Evolutionary conservation across 2,329 filamentous ascomycete genomes (phyloP).

Genomic region (Colletotrichum sp.): DNA sequence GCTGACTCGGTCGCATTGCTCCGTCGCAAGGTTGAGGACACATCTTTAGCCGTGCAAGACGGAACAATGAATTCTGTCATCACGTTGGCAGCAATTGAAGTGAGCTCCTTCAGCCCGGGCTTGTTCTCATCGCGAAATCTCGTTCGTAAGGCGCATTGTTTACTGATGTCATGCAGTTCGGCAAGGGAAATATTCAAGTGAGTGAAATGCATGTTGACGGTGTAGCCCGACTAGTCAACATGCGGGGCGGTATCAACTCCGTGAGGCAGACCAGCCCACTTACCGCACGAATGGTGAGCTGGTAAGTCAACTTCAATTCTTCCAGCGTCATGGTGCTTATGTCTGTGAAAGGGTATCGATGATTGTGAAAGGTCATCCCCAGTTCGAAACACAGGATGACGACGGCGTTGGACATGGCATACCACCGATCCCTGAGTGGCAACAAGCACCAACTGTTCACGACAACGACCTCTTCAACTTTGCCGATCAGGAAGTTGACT

Average conservation of each 20-base stretch:
- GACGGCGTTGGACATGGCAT: constrained; percentile 53
- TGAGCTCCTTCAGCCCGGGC: constrained; percentile 29
- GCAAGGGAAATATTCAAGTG: constrained; percentile 53
- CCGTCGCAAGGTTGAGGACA: constrained; percentile 52
- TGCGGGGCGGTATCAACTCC: constrained; percentile 55
- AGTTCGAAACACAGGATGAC: constrained; percentile 58
- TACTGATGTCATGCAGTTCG: constrained; percentile 39
- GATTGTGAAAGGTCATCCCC: constrained; percentile 56
- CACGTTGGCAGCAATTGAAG: constrained; percentile 62
- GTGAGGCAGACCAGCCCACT: constrained; percentile 55
- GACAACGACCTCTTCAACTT: constrained; percentile 20
- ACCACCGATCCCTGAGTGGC: constrained; percentile 53
- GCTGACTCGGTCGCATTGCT: constrained; percentile 59
- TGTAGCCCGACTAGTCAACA: constrained; percentile 50
- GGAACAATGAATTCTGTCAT: constrained; percentile 62
- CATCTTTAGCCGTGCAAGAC: constrained; percentile 52
- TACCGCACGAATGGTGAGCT: constrained; percentile 59
- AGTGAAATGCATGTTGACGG: constrained; percentile 55
- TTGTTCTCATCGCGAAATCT: background rate
- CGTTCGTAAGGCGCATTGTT: background rate
- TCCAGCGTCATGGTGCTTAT: rapidly evolving
- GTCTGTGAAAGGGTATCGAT: constrained; percentile 55
- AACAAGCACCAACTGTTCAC: constrained; percentile 28
- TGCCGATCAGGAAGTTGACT: constrained; percentile 34
- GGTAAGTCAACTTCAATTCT: constrained; percentile 38